A percentile compares a stretch with the other conserved stretches of the same genome.
Conservation (phyloP, 2,329 filamentous ascomycete species). For the Fusarium robinianum region DNA sequence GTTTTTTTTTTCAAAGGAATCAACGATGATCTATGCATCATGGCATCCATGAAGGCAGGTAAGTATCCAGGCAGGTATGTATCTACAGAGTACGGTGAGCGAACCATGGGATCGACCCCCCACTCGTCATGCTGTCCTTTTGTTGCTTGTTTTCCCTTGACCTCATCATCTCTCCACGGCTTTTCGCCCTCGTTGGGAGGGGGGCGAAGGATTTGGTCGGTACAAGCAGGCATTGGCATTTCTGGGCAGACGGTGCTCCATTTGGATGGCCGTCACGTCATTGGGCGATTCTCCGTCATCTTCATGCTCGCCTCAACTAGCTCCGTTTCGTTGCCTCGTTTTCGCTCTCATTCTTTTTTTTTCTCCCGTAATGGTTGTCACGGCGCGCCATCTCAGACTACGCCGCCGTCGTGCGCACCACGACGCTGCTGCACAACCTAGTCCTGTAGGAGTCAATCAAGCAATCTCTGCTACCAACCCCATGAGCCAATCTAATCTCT, state of each 20-base stretch:
- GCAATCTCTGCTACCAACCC: conserved; percentile 9
- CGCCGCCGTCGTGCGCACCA: conserved; percentile 17
- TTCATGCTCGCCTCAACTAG: conserved; percentile 6
- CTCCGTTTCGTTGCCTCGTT: conserved; percentile 19
- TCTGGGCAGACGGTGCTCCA: conserved; percentile 27
- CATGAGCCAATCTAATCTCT: conserved; percentile 3
- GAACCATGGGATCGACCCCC: no score
- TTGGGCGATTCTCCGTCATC: conserved; percentile 17
- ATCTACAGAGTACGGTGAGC: no score
- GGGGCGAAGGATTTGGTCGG: conserved; percentile 20
- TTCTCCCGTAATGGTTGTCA: no score
- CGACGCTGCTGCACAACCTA: conserved; percentile 30
- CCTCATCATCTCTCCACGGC: conserved; percentile 17
- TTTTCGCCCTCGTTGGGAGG: no score
- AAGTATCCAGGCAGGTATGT: no score
- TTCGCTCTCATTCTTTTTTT: conserved; percentile 9
- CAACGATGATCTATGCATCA: no score
- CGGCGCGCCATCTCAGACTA: no score
- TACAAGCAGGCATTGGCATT: conserved; percentile 29
- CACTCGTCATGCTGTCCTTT: conserved; percentile 16
- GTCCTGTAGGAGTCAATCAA: conserved; percentile 13
- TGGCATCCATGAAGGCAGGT: no score
- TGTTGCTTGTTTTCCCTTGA: conserved; percentile 15
- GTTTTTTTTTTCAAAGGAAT: no score
- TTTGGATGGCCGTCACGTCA: conserved; percentile 19